Percentiles rank a stretch among this genome's conserved stretches.
Conservation (phyloP, 2,329 filamentous ascomycete species). For the Amylocarpus encephaloides region DNA sequence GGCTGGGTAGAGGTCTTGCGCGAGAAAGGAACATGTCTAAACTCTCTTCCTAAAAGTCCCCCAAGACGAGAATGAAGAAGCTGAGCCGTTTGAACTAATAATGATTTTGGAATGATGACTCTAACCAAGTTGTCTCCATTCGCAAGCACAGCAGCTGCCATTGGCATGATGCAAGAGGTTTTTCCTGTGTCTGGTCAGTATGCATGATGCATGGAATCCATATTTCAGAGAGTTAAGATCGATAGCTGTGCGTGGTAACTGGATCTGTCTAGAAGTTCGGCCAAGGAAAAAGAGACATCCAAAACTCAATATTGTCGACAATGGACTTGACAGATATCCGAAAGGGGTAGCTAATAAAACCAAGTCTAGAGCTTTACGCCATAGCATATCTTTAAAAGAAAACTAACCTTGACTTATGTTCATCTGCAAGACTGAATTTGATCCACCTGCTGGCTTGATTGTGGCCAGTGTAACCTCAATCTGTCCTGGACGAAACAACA, state of each 20-base stretch:
- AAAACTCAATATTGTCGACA: too few relatives aligned
- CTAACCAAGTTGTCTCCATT: conserved; percentile 37
- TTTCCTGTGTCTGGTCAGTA: conserved; percentile 38
- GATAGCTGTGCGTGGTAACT: too few relatives aligned
- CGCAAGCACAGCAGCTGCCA: conserved; percentile 42
- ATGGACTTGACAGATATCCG: too few relatives aligned
- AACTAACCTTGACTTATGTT: conserved; percentile 57
- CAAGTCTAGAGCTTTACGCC: not conserved
- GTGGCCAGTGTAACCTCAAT: conserved; percentile 56
- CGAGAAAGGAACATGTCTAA: conserved; percentile 44
- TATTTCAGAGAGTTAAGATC: not conserved
- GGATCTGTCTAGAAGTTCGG: too few relatives aligned
- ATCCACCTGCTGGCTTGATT: conserved; percentile 43
- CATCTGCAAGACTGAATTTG: conserved; percentile 57
- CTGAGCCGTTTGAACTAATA: conserved; percentile 41
- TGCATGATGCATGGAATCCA: not conserved
- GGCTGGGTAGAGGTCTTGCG: conserved; percentile 34
- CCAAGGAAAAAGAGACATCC: too few relatives aligned
- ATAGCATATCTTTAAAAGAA: not conserved
- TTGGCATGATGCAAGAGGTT: conserved; percentile 50
- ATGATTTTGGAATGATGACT: conserved; percentile 39
- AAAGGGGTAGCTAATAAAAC: too few relatives aligned
- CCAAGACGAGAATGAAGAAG: conserved; percentile 39
- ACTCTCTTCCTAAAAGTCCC: conserved; percentile 36
- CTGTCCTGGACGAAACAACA: conserved; percentile 57